phyloP scores from a whole-genome alignment of 352 stramenopile species.

The Thalassiosira ordinaria region DNA sequence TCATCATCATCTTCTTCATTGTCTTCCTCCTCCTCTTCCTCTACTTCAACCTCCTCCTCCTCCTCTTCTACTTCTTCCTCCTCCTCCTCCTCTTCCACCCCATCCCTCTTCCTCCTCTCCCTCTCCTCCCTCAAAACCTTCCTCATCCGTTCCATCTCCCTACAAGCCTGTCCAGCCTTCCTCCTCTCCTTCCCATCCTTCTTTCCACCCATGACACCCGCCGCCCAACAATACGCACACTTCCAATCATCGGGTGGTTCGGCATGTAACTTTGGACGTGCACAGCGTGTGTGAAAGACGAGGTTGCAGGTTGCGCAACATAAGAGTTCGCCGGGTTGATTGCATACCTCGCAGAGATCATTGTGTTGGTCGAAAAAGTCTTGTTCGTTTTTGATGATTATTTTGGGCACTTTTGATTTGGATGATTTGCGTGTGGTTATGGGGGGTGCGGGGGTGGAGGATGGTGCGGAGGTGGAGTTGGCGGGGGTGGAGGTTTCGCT shows the following conservation, averaged over 20 bases:
- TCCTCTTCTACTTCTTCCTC: neutral
- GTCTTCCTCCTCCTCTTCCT: too few species aligned
- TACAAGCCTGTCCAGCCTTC: slow-evolving; percentile 23
- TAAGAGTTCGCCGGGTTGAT: slow-evolving; percentile 63
- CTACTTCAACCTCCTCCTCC: neutral
- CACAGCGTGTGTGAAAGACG: slow-evolving; percentile 77
- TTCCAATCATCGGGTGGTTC: slow-evolving; percentile 64
- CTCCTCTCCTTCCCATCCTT: slow-evolving; percentile 46
- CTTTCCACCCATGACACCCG: slow-evolving; percentile 45
- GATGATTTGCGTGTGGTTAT: too few species aligned
- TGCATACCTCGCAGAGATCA: slow-evolving; percentile 77
- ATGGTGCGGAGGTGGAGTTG: neutral
- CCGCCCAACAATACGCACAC: slow-evolving; percentile 74
- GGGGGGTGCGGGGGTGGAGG: slow-evolving; percentile 3
- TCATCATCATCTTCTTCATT: slow-evolving; percentile 6
- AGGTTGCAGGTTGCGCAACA: slow-evolving; percentile 78
- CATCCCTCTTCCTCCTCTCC: neutral
- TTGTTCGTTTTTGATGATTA: slow-evolving; percentile 35
- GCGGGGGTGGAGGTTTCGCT: neutral
- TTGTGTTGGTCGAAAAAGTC: slow-evolving; percentile 66
- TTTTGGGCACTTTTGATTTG: neutral
- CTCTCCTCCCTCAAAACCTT: slow-evolving; percentile 26
- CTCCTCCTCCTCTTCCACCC: neutral
- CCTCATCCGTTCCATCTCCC: slow-evolving; percentile 41
- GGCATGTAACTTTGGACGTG: slow-evolving; percentile 52